Conservation (phyloP, 192 early-diverging fungal species). For the Dissophora globulifera region DNA sequence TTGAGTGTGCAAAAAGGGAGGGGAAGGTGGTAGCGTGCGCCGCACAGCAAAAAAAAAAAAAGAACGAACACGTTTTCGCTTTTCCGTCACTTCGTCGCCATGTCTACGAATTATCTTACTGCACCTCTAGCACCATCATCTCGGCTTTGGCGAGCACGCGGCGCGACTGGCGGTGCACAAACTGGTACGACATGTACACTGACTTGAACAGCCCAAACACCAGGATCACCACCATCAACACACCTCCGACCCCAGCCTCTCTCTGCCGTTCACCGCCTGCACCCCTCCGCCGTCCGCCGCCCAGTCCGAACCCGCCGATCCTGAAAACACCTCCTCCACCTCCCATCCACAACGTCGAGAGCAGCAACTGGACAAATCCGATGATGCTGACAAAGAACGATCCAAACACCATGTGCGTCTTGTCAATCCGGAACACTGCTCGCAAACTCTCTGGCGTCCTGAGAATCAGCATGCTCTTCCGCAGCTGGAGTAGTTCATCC, state of each 20-base stretch:
- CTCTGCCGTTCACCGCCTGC: slow-evolving; percentile 36
- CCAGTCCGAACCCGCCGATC: slow-evolving; percentile 34
- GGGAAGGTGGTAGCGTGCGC: no score
- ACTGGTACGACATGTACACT: slow-evolving; percentile 44
- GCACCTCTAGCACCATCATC: slow-evolving; percentile 42
- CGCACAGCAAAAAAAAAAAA: no score
- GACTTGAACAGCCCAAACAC: slow-evolving; percentile 53
- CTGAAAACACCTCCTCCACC: slow-evolving; percentile 49
- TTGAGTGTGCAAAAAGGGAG: no score
- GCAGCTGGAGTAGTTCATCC: slow-evolving; percentile 7
- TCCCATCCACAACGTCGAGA: slow-evolving; percentile 53
- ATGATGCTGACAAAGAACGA: slow-evolving; percentile 56
- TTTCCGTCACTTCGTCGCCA: no score
- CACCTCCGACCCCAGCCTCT: slow-evolving; percentile 38
- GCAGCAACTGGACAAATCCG: slow-evolving; percentile 56
- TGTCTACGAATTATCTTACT: no score
- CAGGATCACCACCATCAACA: slow-evolving; percentile 39
- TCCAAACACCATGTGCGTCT: slow-evolving; percentile 52
- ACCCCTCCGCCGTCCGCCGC: slow-evolving; percentile 41
- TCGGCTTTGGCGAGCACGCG: slow-evolving; percentile 37
- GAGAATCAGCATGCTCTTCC: slow-evolving; percentile 23
- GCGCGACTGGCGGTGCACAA: slow-evolving; percentile 36
- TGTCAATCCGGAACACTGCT: slow-evolving; percentile 54
- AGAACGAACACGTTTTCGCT: no score
- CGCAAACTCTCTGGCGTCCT: slow-evolving; percentile 46